Conservation (phyloP, 305 asterid species). For the Rubia tinctorum region DNA sequence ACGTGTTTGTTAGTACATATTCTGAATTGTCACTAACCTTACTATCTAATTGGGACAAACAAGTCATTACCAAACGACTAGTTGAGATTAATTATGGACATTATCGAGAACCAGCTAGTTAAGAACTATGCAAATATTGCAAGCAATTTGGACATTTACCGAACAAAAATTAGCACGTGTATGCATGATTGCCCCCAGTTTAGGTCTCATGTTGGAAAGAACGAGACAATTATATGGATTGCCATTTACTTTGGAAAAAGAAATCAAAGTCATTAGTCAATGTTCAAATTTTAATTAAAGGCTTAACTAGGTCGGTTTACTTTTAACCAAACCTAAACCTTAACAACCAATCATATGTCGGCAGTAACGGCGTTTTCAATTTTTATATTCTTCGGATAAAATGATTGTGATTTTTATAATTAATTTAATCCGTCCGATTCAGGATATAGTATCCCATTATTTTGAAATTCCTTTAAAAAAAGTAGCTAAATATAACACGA, state of each 20-base stretch:
- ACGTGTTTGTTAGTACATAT: too few species aligned
- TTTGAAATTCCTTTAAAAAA: slow-evolving; percentile 3
- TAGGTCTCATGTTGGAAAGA: slow-evolving; percentile 45
- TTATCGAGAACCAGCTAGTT: neutral
- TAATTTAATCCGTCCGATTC: slow-evolving; percentile 1
- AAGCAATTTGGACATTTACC: neutral
- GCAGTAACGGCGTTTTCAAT: slow-evolving; percentile 10
- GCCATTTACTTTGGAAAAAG: neutral
- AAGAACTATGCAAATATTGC: neutral
- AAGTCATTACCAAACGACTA: neutral
- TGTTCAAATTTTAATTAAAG: neutral
- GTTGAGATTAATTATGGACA: neutral
- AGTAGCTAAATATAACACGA: slow-evolving; percentile 6
- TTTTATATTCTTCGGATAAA: neutral
- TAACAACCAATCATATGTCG: neutral
- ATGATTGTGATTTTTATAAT: neutral
- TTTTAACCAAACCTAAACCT: neutral
- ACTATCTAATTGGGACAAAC: neutral
- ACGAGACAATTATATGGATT: slow-evolving; percentile 29
- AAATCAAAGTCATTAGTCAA: slow-evolving; percentile 26
- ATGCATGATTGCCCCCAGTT: slow-evolving; percentile 26
- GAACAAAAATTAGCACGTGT: slow-evolving; percentile 34
- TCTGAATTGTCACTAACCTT: neutral
- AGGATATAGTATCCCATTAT: slow-evolving; percentile 5
- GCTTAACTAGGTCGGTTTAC: neutral